Evolutionary conservation across 2,329 filamentous ascomycete species (phyloP), one percentile per base, ranked within the genome.

Genomic region (Fusarium nisikadoi): DNA sequence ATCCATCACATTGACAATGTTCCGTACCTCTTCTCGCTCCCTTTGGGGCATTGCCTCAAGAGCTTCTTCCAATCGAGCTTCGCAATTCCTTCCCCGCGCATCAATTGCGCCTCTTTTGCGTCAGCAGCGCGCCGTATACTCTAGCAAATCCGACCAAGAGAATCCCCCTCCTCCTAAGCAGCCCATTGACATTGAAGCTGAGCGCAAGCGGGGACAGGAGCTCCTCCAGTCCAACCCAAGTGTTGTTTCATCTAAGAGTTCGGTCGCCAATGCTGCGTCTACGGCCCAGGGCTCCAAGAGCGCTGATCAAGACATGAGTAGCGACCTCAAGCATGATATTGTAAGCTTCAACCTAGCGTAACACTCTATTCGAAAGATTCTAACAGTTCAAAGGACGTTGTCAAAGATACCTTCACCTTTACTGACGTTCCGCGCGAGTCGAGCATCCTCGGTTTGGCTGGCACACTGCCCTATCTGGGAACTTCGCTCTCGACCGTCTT

Each of bases 401-500:
- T 94, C 78, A 90, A 89, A 76, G 90, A 93, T 19, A 92, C 92
- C 2, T 92, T 94, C 78, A 87, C 86, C 25, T 85, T 94, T 39
- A 79, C 81, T 38, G 83, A 84, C 4, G 92, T 94, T 8, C 93
- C 93, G 12, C 88, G 86, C 75, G 90, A 93, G 79, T 89, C 92
- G 27, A 86, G 91, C 53, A 85, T 87, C 64, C 86, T 94, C 46
- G 93, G 93, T 62, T 85, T 93, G 65, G 93, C 93, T 10, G 94
- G 94, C 77, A 91, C 97, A 3, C 78, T 97, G 9, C 94, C 96
- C 49, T 98, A 97, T 82, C 85, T 97, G 14, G 93, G 87, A 45
- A 98, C 95, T 8, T 97, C 94, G 1, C 79, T 95, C 6, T 90
- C 93, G 38, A 97, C 95, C 2, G 87, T 97, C 59, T 94, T 91